Conservation (phyloP, 257 asterid genomes). For the Solanum bulbocastanum region DNA sequence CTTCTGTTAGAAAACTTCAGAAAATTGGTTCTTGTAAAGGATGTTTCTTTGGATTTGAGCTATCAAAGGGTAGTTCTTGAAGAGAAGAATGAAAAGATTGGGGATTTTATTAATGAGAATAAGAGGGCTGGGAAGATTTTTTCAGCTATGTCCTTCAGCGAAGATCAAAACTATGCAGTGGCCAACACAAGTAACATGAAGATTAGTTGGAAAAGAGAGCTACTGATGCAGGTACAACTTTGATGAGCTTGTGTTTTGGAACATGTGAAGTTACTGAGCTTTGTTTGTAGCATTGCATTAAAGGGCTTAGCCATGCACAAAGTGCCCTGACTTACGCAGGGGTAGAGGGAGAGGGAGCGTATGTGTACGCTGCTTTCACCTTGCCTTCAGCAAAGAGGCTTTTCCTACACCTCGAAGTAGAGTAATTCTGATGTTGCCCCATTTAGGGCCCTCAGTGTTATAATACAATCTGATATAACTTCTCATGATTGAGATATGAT, state of each 20-base stretch:
- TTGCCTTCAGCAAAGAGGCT: background rate
- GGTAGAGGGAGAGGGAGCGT: background rate
- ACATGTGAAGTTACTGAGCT: background rate
- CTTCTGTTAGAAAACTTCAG: constrained; percentile 47
- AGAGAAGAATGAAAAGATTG: constrained; percentile 22
- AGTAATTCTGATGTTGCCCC: background rate
- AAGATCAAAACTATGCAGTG: constrained; percentile 10
- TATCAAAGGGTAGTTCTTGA: constrained; percentile 61
- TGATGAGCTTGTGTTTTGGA: background rate
- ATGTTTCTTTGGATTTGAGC: constrained; percentile 75
- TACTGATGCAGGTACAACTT: constrained; percentile 66
- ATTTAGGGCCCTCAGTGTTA: background rate
- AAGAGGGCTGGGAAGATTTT: constrained; percentile 93
- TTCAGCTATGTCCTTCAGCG: constrained; percentile 77
- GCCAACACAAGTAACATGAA: constrained; percentile 24
- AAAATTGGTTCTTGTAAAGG: constrained; percentile 75
- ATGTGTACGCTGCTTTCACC: background rate
- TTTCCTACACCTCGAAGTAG: background rate
- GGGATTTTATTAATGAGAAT: constrained; percentile 57
- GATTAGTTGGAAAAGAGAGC: constrained; percentile 53
- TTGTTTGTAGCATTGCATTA: background rate
- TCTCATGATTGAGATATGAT: background rate
- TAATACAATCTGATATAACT: background rate
- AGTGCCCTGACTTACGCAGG: background rate
- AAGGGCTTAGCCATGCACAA: background rate